Evolutionary conservation across 2,329 filamentous ascomycete genomes (phyloP).

Genomic region (Colletotrichum sp.): DNA sequence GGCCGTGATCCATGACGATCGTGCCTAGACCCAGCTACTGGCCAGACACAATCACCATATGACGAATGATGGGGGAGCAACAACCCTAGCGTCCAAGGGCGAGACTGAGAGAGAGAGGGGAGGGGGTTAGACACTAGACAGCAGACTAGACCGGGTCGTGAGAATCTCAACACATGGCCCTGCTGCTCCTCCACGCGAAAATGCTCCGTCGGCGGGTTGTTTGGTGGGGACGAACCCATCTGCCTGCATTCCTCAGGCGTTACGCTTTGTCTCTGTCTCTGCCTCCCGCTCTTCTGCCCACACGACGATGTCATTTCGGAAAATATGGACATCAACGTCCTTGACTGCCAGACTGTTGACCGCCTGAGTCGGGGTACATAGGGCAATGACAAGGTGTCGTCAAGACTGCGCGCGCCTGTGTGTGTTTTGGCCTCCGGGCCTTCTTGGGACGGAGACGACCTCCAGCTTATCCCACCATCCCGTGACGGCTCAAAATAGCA

Average conservation of each 20-base stretch:
- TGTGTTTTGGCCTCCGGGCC: not conserved
- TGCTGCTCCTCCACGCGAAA: slow-evolving; percentile 5
- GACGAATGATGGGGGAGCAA: slow-evolving; percentile 1
- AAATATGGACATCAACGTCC: not conserved
- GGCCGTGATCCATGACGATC: not conserved
- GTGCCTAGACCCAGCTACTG: not conserved
- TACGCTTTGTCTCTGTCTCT: slow-evolving; percentile 7
- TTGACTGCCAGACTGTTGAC: not conserved
- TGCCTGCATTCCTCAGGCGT: slow-evolving; percentile 15
- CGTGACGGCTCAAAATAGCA: slow-evolving; percentile 14
- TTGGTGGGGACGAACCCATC: slow-evolving; percentile 11
- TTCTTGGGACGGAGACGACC: not conserved
- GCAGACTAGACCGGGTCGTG: not conserved
- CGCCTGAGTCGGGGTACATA: not conserved
- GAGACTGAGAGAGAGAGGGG: not conserved
- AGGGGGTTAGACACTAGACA: not conserved
- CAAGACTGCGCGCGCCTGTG: not conserved
- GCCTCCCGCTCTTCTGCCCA: not conserved
- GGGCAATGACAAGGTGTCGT: not conserved
- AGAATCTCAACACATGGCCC: not conserved
- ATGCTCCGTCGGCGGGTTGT: slow-evolving; percentile 12
- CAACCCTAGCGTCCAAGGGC: not conserved
- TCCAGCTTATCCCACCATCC: not conserved
- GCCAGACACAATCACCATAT: not conserved
- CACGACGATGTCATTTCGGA: slow-evolving; percentile 1